Evolutionary conservation across 345 rosid genomes (phyloP).

Genomic region (Kandelia obovata): DNA sequence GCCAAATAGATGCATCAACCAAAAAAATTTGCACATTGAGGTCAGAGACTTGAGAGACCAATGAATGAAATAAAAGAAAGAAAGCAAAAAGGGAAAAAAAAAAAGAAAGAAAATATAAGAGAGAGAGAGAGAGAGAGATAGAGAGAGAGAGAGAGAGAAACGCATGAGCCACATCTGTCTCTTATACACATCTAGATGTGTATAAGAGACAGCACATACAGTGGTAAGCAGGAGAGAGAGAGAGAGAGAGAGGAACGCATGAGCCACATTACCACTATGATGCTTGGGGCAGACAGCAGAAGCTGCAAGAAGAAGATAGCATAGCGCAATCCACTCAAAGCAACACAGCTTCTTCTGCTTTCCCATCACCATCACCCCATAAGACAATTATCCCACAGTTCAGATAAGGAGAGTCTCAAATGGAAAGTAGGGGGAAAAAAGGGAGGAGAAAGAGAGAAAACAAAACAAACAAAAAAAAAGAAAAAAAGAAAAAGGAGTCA

Average conservation of each 20-base stretch:
- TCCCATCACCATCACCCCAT: constrained; percentile 7
- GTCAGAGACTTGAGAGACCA: no score
- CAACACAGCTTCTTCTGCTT: constrained; percentile 24
- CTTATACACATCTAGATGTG: no score
- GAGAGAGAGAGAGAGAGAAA: no score
- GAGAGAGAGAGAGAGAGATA: no score
- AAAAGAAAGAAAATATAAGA: not conserved
- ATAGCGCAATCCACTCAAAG: constrained; percentile 30
- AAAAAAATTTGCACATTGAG: not conserved
- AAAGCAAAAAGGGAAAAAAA: not conserved
- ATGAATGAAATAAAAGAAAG: not conserved
- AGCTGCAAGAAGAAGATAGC: constrained; percentile 33
- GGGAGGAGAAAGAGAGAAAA: constrained; percentile 5
- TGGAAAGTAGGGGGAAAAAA: not conserved
- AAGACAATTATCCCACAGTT: not conserved
- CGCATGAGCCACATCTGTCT: not conserved
- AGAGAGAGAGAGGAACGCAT: no score
- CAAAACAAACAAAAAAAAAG: not conserved
- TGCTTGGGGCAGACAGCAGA: constrained; percentile 45
- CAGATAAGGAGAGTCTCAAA: not conserved
- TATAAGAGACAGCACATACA: no score
- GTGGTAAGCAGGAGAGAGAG: no score
- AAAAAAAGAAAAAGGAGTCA: no score
- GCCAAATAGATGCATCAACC: not conserved
- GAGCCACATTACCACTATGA: constrained; percentile 40